These are phyloP conservation scores for Taxillus chinensis DNA, from an alignment of 164 flowering plant genomes.

Conservation along the genomic window DNA sequence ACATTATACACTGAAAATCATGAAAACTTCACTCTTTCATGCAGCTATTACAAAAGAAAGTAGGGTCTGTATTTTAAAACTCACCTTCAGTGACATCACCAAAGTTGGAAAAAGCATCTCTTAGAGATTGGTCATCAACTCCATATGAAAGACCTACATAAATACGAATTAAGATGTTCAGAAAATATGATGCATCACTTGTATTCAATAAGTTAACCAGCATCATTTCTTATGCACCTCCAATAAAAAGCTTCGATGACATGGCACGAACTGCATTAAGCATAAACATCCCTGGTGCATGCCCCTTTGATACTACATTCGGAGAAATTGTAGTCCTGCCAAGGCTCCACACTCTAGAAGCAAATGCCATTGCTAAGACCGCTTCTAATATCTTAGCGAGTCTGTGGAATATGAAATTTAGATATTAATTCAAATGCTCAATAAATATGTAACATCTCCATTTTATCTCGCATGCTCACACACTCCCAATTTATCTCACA, in stretches of 20 bases:
- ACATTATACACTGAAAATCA: too few relatives aligned
- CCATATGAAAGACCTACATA: not conserved
- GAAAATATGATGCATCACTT: not conserved
- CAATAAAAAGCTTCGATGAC: slow-evolving; percentile 65
- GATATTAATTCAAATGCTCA: too few relatives aligned
- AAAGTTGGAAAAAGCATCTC: not conserved
- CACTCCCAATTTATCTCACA: too few relatives aligned
- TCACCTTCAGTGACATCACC: not conserved
- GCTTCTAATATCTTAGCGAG: not conserved
- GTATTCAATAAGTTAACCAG: too few relatives aligned
- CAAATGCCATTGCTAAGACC: slow-evolving; percentile 44
- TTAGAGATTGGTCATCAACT: not conserved
- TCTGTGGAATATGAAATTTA: not conserved
- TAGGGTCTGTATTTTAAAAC: too few relatives aligned
- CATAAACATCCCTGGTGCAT: slow-evolving; percentile 31
- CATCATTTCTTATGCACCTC: slow-evolving; percentile 32
- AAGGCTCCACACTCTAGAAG: slow-evolving; percentile 37
- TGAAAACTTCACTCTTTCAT: too few relatives aligned
- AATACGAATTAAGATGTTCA: not conserved
- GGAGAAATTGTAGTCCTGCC: slow-evolving; percentile 36
- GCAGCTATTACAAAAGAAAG: too few relatives aligned
- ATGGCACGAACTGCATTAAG: slow-evolving; percentile 47
- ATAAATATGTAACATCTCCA: too few relatives aligned
- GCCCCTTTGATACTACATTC: slow-evolving; percentile 19
- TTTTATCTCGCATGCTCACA: too few relatives aligned